Evolutionary conservation across 2,329 filamentous ascomycete genomes (phyloP), one percentile per base, ranked within the genome.

Genomic region (Paraconiothyrium sp.): DNA sequence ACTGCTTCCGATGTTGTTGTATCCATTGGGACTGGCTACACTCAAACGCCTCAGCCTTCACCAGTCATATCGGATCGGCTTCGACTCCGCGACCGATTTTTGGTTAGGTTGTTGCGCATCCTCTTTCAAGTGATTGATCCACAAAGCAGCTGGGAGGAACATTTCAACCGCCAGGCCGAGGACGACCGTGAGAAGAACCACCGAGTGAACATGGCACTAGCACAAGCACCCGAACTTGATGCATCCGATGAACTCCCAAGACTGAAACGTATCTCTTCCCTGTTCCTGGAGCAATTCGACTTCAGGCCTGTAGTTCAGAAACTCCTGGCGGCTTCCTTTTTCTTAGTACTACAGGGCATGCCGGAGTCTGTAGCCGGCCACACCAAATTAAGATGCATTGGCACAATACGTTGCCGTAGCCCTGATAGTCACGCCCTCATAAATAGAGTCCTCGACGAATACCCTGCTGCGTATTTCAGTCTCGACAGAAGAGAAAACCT

Each of bases 71-170:
- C 39, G 46, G 49, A 62, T 54, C 20, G 50, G 22, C 32, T 69
- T 11, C 37, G 51, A 37, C 55, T 69, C 44, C 20, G 34, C 3
- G 35, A 68, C 47, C n/a, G 52, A 20, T 68, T 68, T 20, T 59
- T 68, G 32, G 37, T 22, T 34, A 27, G 35, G 52, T 51, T 68
- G 10, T 61, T 61, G 51, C 24, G 27, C 20, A 51, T 68, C 30
- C 66, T 68, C 20, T 61, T 59, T n/a, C 58, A 60, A 6, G 24
- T 68, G 13, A 51, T 68, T 24, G 57, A 66, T 46, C 54, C 62
- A 11, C 35, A 68, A 35, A 39, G 43, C 20, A 46, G 55, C 50
- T 68, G 20, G 62, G 34, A 64, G 22, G 46, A 68, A 7, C 22
- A 68, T 39, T 27, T 66, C 27, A 68, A 66, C n/a, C 7, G 30